A percentile compares a stretch with the other conserved stretches of the same genome.
Conservation (phyloP, 371 early-diverging fungal genomes). For the Mucor circinelloides region DNA sequence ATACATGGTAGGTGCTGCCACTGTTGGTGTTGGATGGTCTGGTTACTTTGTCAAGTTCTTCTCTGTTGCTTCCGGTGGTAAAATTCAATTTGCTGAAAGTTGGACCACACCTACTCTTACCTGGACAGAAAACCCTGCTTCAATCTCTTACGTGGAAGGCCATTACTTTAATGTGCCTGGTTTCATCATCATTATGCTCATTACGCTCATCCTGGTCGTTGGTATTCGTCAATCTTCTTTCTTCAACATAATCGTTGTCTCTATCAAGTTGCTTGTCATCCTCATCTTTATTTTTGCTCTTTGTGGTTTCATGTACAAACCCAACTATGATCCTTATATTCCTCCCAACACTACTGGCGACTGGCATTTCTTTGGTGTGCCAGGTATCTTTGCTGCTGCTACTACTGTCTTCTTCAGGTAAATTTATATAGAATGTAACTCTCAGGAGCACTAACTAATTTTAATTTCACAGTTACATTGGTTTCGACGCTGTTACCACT, state of each 20-base stretch:
- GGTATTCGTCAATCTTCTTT: conserved; percentile 74
- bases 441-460: neutral
- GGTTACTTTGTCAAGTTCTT: conserved; percentile 76
- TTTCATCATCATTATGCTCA: conserved; percentile 61
- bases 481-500: conserved; percentile 90
- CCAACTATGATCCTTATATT: conserved; percentile 81
- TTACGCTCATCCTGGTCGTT: conserved; percentile 60
- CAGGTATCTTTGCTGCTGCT: conserved; percentile 78
- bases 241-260: conserved; percentile 72
- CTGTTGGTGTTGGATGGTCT: conserved; percentile 79
- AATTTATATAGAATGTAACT: neutral
- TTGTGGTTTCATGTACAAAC: conserved; percentile 62
- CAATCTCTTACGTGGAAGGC: conserved; percentile 48
- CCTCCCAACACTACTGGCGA: conserved; percentile 59
- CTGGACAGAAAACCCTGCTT: conserved; percentile 52
- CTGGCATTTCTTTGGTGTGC: conserved; percentile 65
- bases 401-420: conserved; percentile 78
- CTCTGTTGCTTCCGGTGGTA: conserved; percentile 52
- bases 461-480: conserved; percentile 66
- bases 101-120: conserved; percentile 67
- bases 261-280: conserved; percentile 74
- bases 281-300: conserved; percentile 79
- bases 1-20: conserved; percentile 78
- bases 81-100: conserved; percentile 37
- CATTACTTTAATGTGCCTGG: conserved; percentile 78